Base-by-base conservation (phyloP, 306 rosid species). In the Quillaja saponaria region DNA sequence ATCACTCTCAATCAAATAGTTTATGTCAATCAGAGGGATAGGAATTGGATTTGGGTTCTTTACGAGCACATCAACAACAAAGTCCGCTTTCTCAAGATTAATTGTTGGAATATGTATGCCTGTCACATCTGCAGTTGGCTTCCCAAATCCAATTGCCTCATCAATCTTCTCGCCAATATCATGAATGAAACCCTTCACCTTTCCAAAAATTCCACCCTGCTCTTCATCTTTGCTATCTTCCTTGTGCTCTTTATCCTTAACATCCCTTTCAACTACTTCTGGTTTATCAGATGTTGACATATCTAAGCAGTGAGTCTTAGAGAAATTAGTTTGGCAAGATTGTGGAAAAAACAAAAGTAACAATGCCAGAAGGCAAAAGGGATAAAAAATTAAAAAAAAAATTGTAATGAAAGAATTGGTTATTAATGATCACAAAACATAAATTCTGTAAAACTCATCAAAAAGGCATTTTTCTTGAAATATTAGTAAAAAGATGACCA, bases 121-220 rank as follows among this genome's bases (percentile, higher is more conserved):
- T 3, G 80, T 8, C 21, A 94, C 87, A 75, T 94, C 99, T 0
- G 97, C 99, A 5, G 86, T 83, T 3, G 99, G 99, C 73, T 94
- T 94, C 47, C 97, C 96, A 13, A 94, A 87, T n/a, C 99, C 95
- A 13, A 89, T 80, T 13, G 85, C 66, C 58, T 50, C 97, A 73
- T 94, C 96, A 20, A 94, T 80, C 82, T 94, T 94, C 87, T 94
- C 96, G 10, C 97, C 97, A 33, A 94, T 80, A 69, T 94, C 99
- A 0, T 89, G 90, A 64, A 94, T 86, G 80, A 94, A 94, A 73
- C 78, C 97, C 83, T 94, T 87, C 69, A 94, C 91, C 84, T 80
- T 94, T 13, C 83, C 96, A 12, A 94, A 13, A 64, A 94, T 89
- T 38, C 97, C 95, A 60, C 88, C 91, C 50, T 82, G 73, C 47